These are phyloP conservation scores for Myriosclerotinia scirpicola DNA, from an alignment of 2,329 filamentous ascomycete genomes.

Conservation along the genomic window DNA sequence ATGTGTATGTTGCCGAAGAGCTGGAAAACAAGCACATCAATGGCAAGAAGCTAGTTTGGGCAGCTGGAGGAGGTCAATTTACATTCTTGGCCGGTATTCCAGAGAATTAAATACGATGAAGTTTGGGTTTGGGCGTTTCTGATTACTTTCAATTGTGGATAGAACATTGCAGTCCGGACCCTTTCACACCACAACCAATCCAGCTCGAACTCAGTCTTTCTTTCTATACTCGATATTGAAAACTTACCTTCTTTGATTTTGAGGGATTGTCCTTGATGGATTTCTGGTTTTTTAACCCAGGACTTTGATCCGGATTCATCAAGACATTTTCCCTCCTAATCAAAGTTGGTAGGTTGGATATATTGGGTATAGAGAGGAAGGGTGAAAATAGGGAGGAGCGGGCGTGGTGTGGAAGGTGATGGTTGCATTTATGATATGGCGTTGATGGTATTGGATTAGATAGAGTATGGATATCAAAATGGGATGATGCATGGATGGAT, in stretches of 20 bases:
- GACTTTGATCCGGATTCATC: conserved; percentile 15
- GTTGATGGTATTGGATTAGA: not conserved
- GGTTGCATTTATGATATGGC: conserved; percentile 7
- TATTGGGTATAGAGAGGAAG: not conserved
- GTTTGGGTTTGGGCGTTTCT: not conserved
- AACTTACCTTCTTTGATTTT: not conserved
- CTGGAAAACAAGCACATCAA: conserved; percentile 82
- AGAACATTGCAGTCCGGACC: not conserved
- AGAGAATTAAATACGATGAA: conserved; percentile 1
- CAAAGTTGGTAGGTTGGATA: not conserved
- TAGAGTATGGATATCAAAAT: conserved; percentile 14
- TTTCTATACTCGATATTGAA: not conserved
- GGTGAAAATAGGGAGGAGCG: conserved; percentile 5
- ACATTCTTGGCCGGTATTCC: conserved; percentile 56
- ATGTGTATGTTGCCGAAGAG: conserved; percentile 71
- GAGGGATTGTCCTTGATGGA: not conserved
- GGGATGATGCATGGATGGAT: conserved; percentile 7
- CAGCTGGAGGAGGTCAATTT: conserved; percentile 81
- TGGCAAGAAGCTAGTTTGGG: conserved; percentile 70
- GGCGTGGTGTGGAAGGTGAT: not conserved
- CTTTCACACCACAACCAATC: not conserved
- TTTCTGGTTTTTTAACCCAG: conserved; percentile 14
- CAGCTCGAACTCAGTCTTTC: conserved; percentile 12
- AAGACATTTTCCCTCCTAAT: not conserved
- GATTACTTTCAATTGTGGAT: conserved; percentile 1